Conservation (phyloP, 495 filamentous ascomycete species). For the Elaphomyces granulatus region DNA sequence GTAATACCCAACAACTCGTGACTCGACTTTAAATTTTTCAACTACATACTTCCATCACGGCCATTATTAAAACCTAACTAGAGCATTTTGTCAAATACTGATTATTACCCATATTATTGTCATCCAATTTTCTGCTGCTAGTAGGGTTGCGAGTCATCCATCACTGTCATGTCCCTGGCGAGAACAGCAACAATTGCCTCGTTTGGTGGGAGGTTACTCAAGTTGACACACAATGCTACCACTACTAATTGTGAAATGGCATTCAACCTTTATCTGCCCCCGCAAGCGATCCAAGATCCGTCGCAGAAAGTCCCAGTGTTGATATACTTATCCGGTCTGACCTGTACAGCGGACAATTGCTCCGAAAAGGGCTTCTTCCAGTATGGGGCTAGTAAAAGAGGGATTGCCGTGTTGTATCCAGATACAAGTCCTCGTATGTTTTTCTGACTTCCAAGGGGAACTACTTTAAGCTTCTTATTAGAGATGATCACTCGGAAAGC, state of each 20-base stretch:
- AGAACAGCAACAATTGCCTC: slow-evolving; percentile 80
- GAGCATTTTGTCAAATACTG: too few species aligned
- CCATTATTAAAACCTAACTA: too few species aligned
- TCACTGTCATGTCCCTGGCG: slow-evolving; percentile 65
- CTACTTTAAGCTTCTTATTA: too few species aligned
- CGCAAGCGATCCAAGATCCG: slow-evolving; percentile 31
- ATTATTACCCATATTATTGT: too few species aligned
- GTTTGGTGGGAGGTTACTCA: slow-evolving; percentile 91
- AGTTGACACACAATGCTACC: slow-evolving; percentile 70
- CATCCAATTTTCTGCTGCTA: too few species aligned
- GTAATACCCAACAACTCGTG: too few species aligned
- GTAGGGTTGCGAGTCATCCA: too few species aligned
- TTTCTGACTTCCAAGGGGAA: neutral
- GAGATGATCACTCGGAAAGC: too few species aligned
- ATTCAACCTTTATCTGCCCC: slow-evolving; percentile 55
- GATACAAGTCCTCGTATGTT: slow-evolving; percentile 78
- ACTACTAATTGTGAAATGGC: slow-evolving; percentile 50
- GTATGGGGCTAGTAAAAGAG: slow-evolving; percentile 54
- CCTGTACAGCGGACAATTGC: slow-evolving; percentile 92
- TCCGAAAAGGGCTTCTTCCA: slow-evolving; percentile 96
- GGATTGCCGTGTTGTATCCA: slow-evolving; percentile 81
- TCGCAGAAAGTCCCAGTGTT: slow-evolving; percentile 60
- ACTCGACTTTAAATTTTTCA: too few species aligned
- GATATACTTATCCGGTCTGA: slow-evolving; percentile 90
- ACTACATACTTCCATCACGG: too few species aligned